Evolutionary conservation across 176 grass and related monocot genomes (phyloP), one percentile per base, ranked within the genome.

Genomic region (Secale cereale): DNA sequence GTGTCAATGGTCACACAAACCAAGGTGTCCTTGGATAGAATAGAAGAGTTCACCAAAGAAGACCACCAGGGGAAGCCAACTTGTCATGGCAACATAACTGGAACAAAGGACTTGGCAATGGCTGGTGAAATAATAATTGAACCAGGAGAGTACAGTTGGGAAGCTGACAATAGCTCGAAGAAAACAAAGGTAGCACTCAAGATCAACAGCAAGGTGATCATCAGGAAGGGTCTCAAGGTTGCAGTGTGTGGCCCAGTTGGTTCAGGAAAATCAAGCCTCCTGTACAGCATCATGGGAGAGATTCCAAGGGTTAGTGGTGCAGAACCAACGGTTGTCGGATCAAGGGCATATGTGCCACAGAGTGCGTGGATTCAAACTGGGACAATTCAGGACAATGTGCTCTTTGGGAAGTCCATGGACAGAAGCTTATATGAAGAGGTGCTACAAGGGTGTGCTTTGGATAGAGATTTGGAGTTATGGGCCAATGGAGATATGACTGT

Each of bases 221-320:
- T 97, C 64, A 78, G 17, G 68, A 91, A 78, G 43, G 92, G 92
- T 66, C 83, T 83, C 28, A 97, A 94, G 35, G 86, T 94, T 71
- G 94, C 86, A 0, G 81, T 97, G 63, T 94, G 94, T 2, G 94
- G 94, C 5, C 66, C 90, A 39, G 90, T 97, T 68, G 94, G 94
- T n/a, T 97, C 94, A 15, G 94, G 92, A 10, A 97, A 97, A 74
- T 91, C 94, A 78, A 97, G 92, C 87, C 86, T 97, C 56, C 90
- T 97, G 50, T 89, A 88, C 77, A 89, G 90, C 77, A 89, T 94
- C 76, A 85, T 92, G 77, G 88, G 90, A 57, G 94, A 97, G 81
- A 97, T 94, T 56, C 84, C 90, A 72, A 91, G 90, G 73, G 70
- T 89, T 57, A 84, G 76, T 2, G 92, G 94, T 54, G 84, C 83